Conservation (phyloP, 2,329 filamentous ascomycete species). For the Ceratocystiopsis minuta region DNA sequence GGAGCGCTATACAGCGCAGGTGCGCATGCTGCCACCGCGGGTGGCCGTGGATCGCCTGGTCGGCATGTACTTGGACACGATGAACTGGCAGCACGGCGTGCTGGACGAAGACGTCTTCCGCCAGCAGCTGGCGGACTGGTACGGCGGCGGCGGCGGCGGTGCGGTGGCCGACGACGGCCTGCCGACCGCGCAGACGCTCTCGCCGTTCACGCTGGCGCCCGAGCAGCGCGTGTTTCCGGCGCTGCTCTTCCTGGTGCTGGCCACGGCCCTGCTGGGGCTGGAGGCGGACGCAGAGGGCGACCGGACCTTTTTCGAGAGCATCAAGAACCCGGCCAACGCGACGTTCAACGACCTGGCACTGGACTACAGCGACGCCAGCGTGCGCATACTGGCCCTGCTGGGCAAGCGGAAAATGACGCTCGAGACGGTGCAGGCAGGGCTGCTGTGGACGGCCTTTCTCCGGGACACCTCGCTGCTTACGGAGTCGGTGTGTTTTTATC, state of each 20-base stretch:
- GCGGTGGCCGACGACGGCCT: conserved; percentile 14
- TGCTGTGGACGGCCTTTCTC: conserved; percentile 35
- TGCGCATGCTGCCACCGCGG: conserved; percentile 38
- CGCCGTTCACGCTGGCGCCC: conserved; percentile 30
- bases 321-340: conserved; percentile 42
- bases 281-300: conserved; percentile 24
- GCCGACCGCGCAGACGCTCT: conserved; percentile 29
- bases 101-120: conserved; percentile 35
- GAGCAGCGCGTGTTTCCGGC: conserved; percentile 40
- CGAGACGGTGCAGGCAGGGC: conserved; percentile 38
- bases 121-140: conserved; percentile 35
- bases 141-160: conserved; percentile 8
- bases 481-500: conserved; percentile 26
- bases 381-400: conserved; percentile 32
- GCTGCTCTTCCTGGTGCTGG: conserved; percentile 39
- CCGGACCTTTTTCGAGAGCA: conserved; percentile 27
- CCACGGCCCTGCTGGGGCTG: conserved; percentile 34
- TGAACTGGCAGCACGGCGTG: conserved; percentile 41
- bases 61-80: conserved; percentile 34
- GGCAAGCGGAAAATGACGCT: conserved; percentile 39
- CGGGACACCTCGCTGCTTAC: conserved; percentile 42
- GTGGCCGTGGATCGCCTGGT: conserved; percentile 36
- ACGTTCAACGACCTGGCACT: conserved; percentile 40
- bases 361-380: conserved; percentile 42
- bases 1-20: conserved; percentile 39